A percentile compares a stretch with the other conserved stretches of the same genome.
Conservation (phyloP, 768 basidiomycete species). For the Suillus variegatus region DNA sequence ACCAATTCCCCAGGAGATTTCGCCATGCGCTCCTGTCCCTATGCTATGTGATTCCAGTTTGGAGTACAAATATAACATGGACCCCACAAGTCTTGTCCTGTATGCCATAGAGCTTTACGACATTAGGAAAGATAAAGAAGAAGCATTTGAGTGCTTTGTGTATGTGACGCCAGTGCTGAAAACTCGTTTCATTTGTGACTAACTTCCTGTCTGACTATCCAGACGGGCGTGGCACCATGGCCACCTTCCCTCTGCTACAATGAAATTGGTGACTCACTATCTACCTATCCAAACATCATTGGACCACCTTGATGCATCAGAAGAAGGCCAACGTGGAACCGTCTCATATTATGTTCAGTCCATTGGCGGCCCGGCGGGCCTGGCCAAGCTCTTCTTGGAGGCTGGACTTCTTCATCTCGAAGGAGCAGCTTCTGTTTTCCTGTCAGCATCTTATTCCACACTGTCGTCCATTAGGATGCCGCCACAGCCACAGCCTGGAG, state of each 20-base stretch:
- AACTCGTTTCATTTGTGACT: constrained; percentile 1
- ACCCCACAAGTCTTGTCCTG: constrained; percentile 77
- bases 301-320: constrained; percentile 33
- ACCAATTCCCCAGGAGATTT: constrained; percentile 64
- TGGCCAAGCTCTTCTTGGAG: constrained; percentile 77
- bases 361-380: constrained; percentile 63
- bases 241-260: constrained; percentile 71
- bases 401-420: constrained; percentile 82
- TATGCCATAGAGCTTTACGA: constrained; percentile 72
- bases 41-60: constrained; percentile 48
- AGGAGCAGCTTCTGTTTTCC: constrained; percentile 70
- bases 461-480: constrained; percentile 78
- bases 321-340: constrained; percentile 51
- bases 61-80: constrained; percentile 81
- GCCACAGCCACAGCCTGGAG: constrained; percentile 46
- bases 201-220: constrained; percentile 8
- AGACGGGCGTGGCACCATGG: constrained; percentile 86
- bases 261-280: constrained; percentile 76
- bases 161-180: constrained; percentile 36
- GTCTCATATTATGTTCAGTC: constrained; percentile 62
- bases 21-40: constrained; percentile 51
- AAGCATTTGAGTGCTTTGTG: constrained; percentile 83
- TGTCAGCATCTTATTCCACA: constrained; percentile 74
- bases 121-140: constrained; percentile 72
- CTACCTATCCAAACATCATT: constrained; percentile 55